phyloP scores from a whole-genome alignment of 768 basidiomycete species.

The Tephrocybe sp. region DNA sequence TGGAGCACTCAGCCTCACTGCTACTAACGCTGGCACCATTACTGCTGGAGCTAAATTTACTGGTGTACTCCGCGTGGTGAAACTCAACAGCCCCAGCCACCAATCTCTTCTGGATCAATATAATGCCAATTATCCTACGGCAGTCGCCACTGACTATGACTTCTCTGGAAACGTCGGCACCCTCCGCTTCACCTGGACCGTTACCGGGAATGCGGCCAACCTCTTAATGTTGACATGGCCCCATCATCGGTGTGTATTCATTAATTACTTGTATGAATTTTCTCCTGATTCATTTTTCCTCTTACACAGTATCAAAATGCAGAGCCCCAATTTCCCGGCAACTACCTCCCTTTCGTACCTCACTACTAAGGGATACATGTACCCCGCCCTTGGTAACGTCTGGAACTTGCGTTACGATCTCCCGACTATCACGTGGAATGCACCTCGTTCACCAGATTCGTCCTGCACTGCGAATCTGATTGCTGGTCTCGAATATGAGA shows the following conservation, averaged over 20 bases:
- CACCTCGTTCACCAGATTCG: constrained; percentile 28
- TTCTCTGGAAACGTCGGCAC: constrained; percentile 27
- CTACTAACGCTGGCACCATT: constrained; percentile 21
- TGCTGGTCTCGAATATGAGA: constrained; percentile 43
- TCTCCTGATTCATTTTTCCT: neutral
- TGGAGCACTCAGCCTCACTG: constrained; percentile 27
- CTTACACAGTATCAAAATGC: constrained; percentile 18
- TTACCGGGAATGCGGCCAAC: constrained; percentile 25
- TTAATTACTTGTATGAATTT: neutral
- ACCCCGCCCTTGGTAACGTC: constrained; percentile 28
- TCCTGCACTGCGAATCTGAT: constrained; percentile 27
- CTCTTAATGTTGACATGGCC: constrained; percentile 34
- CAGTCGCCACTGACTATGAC: constrained; percentile 26
- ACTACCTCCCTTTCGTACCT: constrained; percentile 27
- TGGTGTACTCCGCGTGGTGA: constrained; percentile 30
- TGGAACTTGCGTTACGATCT: constrained; percentile 30
- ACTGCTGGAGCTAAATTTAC: constrained; percentile 21
- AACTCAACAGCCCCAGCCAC: constrained; percentile 24
- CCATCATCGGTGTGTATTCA: constrained; percentile 27
- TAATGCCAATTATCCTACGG: constrained; percentile 29
- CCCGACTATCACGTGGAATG: constrained; percentile 31
- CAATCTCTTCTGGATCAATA: constrained; percentile 27
- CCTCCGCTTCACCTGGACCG: constrained; percentile 30
- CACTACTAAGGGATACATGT: constrained; percentile 33
- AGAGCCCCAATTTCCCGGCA: constrained; percentile 23